These are phyloP conservation scores for Rhodomyrtus psidioides DNA, from an alignment of 441 rosid species.

Conservation along the genomic window DNA sequence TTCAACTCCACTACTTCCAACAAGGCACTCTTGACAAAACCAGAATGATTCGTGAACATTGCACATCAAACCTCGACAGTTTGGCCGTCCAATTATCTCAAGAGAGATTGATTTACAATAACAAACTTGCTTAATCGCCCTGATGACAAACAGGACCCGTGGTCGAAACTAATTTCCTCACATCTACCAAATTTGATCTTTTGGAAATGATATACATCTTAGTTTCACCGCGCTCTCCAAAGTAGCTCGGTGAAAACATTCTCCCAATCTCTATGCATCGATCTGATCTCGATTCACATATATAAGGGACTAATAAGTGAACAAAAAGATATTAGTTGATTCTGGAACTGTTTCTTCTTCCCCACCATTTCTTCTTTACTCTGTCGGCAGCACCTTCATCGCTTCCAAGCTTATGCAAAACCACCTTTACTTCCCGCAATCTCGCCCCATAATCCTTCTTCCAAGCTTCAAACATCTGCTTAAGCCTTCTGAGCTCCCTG, in stretches of 20 bases:
- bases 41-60: not conserved
- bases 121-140: not conserved
- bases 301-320: conserved; percentile 1
- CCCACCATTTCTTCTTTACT: conserved; percentile 95
- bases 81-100: not conserved
- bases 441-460: conserved; percentile 88
- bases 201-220: not conserved
- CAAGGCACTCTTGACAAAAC: not conserved
- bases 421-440: conserved; percentile 78
- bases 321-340: conserved; percentile 14
- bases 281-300: conserved; percentile 3
- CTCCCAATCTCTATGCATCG: not conserved
- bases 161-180: not conserved
- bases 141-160: not conserved
- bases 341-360: conserved; percentile 89
- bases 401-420: conserved; percentile 75
- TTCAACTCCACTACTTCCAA: not conserved
- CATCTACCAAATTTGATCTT: not conserved
- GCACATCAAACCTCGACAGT: not conserved
- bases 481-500: conserved; percentile 76
- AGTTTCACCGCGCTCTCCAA: not conserved
- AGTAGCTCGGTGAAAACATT: not conserved
- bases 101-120: not conserved
- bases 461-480: conserved; percentile 97
- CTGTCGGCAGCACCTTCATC: conserved; percentile 69